Evolutionary conservation across 306 rosid species (phyloP), one percentile per base, ranked within the genome.

Genomic region (Rosa chinensis): DNA sequence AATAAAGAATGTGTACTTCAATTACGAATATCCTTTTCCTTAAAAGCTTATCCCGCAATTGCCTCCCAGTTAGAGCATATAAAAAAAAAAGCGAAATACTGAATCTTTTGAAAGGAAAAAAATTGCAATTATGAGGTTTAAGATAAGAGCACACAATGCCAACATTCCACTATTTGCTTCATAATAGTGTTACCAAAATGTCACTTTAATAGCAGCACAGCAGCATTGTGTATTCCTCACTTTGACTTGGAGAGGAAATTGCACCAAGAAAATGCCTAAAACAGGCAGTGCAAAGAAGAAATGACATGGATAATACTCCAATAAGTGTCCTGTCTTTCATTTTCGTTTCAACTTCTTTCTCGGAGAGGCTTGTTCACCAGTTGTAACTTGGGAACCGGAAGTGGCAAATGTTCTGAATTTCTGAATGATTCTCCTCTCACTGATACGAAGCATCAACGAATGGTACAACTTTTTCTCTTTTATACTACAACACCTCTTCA

Each of bases 341-440:
- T 82, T 61, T 79, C 81, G 85, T 79, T 82, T 86, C 79, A 81
- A 50, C 83, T 81, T 90, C 84, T 88, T 85, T 82, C 78, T 78
- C 10, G 23, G 37, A 21, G 87, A 82, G 77, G 78, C 64, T 80
- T 76, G 80, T 62, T 86, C 74, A 10, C 61, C 64, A 61, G 6
- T 25, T 82, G 81, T 61, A 78, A 58, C 73, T 50, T 48, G 81
- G 40, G 89, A 59, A 72, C 56, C 68, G 13, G 23, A 50, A 79
- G 78, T 79, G 76, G 89, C 96, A 82, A 81, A 89, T 48, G 62
- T 67, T 85, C 90, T 85, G 56, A 91, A 88, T 82, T 86, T 92
- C 78, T 75, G 73, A 79, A 94, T 91, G 77, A 94, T 87, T 80
- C 42, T 86, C 83, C 97, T 87, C 89, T 94, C 99, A 53, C 94